Base-by-base conservation (phyloP, 192 early-diverging fungal genomes). In the Coemansia sp. region DNA sequence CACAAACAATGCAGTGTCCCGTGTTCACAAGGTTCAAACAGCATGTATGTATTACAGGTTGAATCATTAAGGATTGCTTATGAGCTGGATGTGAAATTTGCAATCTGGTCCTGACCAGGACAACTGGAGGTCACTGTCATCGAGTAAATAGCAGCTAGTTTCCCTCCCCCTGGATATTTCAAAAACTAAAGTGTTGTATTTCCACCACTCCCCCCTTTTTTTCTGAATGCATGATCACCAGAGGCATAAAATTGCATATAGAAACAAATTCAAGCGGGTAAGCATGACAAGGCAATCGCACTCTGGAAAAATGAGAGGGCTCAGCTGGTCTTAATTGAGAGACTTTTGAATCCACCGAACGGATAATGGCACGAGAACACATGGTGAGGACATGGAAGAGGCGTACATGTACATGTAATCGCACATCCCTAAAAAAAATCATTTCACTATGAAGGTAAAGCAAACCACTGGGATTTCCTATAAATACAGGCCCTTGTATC, bases 401-500 rank as follows among this genome's bases (percentile, higher is more conserved):
- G 23, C n/a, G 40, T 43, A 33, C 53, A 44, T 56, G 54, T 28
- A 30, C 53, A 42, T 55, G 53, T 55, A 55, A 55, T 55, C 38
- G 52, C 50, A 11, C 30, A 37, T 54, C 52, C 53, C 41, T 55
- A 26, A 26, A 26, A 26, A 26, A 26, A 26, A n/a, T n/a, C n/a
- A n/a, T n/a, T 26, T 26, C 4, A 26, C 23, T 26, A 26, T 26
- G 23, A 26, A 26, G 23, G 4, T 26, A 26, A 26, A 26, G 23
- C n/a, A 26, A 26, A 26, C 23, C 23, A 26, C 4, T 26, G 20
- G 20, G 45, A 3, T 46, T 46, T 46, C 23, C 18, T 46, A 46
- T 46, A 46, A 46, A 46, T 46, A 46, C 45, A 18, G 12, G 18
- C 2, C 23, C 23, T 4, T 4, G 1, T 26, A 4, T 26, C 23